phyloP scores from a whole-genome alignment of 768 basidiomycete species.

The Leccinum truebloodii region DNA sequence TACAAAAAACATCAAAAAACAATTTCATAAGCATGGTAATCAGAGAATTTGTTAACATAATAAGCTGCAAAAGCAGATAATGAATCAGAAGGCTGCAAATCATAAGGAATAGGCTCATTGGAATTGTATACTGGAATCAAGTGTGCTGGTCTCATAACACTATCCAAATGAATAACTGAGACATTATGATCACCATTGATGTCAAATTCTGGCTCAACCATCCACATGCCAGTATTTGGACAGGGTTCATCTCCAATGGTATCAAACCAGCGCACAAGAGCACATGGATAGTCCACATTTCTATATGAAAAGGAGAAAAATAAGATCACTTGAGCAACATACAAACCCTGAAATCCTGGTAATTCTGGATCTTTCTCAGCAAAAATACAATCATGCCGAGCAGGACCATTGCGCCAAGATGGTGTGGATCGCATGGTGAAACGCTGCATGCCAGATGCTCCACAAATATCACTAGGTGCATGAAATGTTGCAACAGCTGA shows the following conservation, averaged over 20 bases:
- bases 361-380: not conserved
- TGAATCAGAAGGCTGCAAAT: not conserved
- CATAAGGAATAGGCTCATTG: not conserved
- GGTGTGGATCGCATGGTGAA: not conserved
- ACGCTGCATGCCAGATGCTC: not conserved
- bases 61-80: not conserved
- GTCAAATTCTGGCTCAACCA: not conserved
- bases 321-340: not conserved
- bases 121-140: not conserved
- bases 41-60: not conserved
- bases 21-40: not conserved
- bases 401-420: not conserved
- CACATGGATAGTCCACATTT: not conserved
- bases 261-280: not conserved
- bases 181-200: not conserved
- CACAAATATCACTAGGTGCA: not conserved
- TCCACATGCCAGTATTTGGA: not conserved
- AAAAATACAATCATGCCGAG: not conserved
- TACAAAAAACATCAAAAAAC: not conserved
- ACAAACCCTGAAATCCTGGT: not conserved
- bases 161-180: not conserved
- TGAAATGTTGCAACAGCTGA: not conserved
- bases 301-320: not conserved
- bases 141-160: not conserved
- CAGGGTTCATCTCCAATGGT: not conserved